Base-by-base conservation (phyloP, 768 basidiomycete species). In the Pilatotrama ljubarskyi region DNA sequence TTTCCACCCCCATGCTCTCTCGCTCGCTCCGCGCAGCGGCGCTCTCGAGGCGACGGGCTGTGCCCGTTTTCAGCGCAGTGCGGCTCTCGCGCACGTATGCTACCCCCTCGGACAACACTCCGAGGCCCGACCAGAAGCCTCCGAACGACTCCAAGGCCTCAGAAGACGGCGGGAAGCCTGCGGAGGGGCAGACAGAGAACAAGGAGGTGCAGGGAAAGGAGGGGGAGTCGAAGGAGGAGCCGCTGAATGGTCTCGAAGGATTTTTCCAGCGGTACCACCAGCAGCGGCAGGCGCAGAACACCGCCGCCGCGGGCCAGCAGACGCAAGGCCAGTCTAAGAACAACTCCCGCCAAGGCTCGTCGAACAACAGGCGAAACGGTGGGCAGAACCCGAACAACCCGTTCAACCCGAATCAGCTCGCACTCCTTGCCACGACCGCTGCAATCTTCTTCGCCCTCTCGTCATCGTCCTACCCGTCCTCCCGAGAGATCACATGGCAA, bases 401-500 rank as follows among this genome's bases (percentile, higher is more conserved):
- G 24, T 85, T 87, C 65, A 82, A 80, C 57, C 70, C 75, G 36
- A 80, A 79, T 65, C 87, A 86, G 64, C 78, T 82, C 4, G 84
- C 83, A 66, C 68, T 89, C 55, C 77, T 86, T 52, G 82, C 83
- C 25, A 79, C 85, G 14, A 71, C 76, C 29, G 82, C 84, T 20
- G 88, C 86, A 68, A 80, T 88, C 66, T 77, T 88, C 14, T 90
- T 87, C 66, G 82, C 83, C 14, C 78, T 84, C 58, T 81, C 85
- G 13, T 70, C 71, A 26, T 78, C 77, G 38, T 73, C 77, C 0
- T 76, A 82, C 4, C 72, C 76, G 0, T 75, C 77, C 24, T 84
- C 89, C 1, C 85, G 90, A 59, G 97, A 99, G 76, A 98, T 99
- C 66, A 99, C 97, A 64, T 99, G 97, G 96, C 95, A 98, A 76